A percentile compares a stretch with the other conserved stretches of the same genome.
Conservation (phyloP, 345 rosid genomes). For the Linum lewisii region DNA sequence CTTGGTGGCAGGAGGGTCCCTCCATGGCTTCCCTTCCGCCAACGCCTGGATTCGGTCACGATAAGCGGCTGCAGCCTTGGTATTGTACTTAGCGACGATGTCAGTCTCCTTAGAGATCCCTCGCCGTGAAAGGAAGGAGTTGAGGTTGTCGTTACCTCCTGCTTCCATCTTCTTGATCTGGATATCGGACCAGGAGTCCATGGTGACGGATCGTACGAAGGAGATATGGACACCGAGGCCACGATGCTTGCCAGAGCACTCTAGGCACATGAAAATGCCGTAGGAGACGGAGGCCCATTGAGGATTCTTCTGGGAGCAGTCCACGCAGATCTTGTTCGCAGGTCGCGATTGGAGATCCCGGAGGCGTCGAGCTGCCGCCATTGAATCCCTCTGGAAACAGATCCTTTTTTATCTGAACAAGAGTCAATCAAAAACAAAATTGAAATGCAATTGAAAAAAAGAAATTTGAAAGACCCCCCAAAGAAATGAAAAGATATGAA, state of each 20-base stretch:
- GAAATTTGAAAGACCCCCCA: background rate
- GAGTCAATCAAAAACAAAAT: too few relatives aligned
- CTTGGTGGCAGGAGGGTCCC: slow-evolving; percentile 72
- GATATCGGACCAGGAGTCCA: slow-evolving; percentile 9
- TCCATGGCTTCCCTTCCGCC: slow-evolving; percentile 30
- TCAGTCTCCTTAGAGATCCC: slow-evolving; percentile 4
- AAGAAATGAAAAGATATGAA: too few relatives aligned
- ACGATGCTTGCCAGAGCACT: slow-evolving; percentile 4
- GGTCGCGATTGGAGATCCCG: slow-evolving; percentile 1
- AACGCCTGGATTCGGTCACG: slow-evolving; percentile 6
- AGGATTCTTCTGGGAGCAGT: slow-evolving; percentile 6
- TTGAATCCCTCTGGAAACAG: background rate
- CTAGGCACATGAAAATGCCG: slow-evolving; percentile 6
- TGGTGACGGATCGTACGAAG: slow-evolving; percentile 8
- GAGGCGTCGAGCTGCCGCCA: slow-evolving; percentile 1
- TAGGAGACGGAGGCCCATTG: slow-evolving; percentile 5
- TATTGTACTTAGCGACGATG: slow-evolving; percentile 7
- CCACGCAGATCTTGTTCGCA: slow-evolving; percentile 6
- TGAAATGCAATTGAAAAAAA: background rate
- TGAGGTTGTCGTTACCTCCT: background rate
- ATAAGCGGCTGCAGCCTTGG: slow-evolving; percentile 1
- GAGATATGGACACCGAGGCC: slow-evolving; percentile 7
- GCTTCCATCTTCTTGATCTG: slow-evolving; percentile 7
- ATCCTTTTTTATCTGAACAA: background rate
- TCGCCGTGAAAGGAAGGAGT: background rate